These are phyloP conservation scores for Rasamsonia emersonii DNA, from an alignment of 2,329 filamentous ascomycete genomes.

Conservation along the genomic window DNA sequence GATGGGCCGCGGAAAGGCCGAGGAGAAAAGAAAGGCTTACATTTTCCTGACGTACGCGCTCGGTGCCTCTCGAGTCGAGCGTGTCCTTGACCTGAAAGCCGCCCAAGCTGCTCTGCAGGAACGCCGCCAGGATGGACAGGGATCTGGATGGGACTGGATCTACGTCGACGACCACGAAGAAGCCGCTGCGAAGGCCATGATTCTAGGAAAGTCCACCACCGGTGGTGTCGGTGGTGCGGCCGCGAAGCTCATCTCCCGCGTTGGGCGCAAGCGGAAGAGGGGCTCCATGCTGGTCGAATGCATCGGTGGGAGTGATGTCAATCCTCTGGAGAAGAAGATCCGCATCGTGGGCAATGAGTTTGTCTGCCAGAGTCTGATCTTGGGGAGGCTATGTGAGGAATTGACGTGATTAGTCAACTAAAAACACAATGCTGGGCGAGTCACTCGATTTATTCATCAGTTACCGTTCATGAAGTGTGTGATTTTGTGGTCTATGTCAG, in stretches of 20 bases:
- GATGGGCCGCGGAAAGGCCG: constrained; percentile 54
- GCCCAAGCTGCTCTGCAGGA: constrained; percentile 53
- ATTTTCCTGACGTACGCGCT: constrained; percentile 72
- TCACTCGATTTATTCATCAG: too few species aligned
- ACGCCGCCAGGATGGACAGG: constrained; percentile 35
- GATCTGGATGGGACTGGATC: constrained; percentile 59
- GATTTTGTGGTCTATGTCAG: too few species aligned
- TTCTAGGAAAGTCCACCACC: constrained; percentile 12
- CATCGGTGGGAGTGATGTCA: constrained; percentile 21
- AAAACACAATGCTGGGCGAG: too few species aligned
- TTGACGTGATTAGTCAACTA: constrained; percentile 12
- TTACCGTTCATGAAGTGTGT: too few species aligned
- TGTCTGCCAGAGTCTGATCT: constrained; percentile 83
- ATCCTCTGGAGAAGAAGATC: constrained; percentile 43
- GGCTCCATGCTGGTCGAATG: constrained; percentile 21
- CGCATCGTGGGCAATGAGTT: constrained; percentile 74
- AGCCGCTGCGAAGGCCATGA: constrained; percentile 44
- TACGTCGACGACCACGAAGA: constrained; percentile 62
- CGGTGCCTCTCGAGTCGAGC: constrained; percentile 58
- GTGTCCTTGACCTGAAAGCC: constrained; percentile 57
- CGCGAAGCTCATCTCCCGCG: constrained; percentile 18
- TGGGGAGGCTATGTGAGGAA: constrained; percentile 67
- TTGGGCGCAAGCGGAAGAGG: constrained; percentile 36
- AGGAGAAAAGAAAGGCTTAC: constrained; percentile 61
- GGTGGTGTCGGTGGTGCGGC: constrained; percentile 5